Conservation (phyloP, 495 filamentous ascomycete species). For the Aspergillus sclerotiicarbonarius region DNA sequence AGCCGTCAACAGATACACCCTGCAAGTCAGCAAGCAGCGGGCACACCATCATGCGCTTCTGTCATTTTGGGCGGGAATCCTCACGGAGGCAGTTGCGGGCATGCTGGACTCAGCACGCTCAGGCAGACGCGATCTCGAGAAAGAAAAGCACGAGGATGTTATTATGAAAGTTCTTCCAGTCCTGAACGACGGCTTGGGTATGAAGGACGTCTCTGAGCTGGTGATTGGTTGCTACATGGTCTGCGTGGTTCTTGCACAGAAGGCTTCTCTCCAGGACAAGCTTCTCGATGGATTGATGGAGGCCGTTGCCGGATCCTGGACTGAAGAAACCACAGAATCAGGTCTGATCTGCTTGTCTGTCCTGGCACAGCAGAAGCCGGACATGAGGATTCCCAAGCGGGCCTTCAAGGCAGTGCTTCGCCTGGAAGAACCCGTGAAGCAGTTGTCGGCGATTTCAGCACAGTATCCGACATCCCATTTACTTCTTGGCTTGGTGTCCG, state of each 20-base stretch:
- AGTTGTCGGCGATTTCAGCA: conserved; percentile 59
- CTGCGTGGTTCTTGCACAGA: conserved; percentile 76
- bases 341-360: conserved; percentile 81
- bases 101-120: conserved; percentile 75
- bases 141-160: conserved; percentile 74
- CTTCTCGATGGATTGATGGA: conserved; percentile 81
- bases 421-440: conserved; percentile 53
- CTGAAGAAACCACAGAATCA: conserved; percentile 61
- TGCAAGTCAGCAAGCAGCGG: conserved; percentile 62
- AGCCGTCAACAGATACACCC: conserved; percentile 69
- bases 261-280: conserved; percentile 70
- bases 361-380: conserved; percentile 71
- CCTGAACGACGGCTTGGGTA: conserved; percentile 69
- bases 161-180: conserved; percentile 71
- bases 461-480: conserved; percentile 71
- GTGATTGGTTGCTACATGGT: conserved; percentile 89
- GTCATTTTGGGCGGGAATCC: conserved; percentile 83
- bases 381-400: conserved; percentile 54
- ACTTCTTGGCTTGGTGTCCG: conserved; percentile 66
- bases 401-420: conserved; percentile 69
- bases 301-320: conserved; percentile 73
- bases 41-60: conserved; percentile 73
- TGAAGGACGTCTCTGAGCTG: conserved; percentile 71
- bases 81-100: conserved; percentile 74
- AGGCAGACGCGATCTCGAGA: conserved; percentile 63